phyloP scores from a whole-genome alignment of 768 basidiomycete genomes.

The Tricholoma hemisulphureum region DNA sequence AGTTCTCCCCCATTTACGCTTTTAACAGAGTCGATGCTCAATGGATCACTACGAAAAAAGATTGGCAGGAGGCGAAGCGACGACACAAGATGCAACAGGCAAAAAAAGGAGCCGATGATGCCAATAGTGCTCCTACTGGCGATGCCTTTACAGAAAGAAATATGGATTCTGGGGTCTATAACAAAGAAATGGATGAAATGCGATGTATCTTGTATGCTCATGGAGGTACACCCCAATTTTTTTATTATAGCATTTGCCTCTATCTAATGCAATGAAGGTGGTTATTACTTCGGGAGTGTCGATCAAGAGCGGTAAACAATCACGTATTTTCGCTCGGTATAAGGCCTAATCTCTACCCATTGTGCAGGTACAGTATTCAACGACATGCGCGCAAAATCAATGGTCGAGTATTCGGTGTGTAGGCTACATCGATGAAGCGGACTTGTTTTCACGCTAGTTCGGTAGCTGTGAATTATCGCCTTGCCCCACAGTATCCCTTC shows the following conservation, averaged over 20 bases:
- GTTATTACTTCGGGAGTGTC: constrained; percentile 82
- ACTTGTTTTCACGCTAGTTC: constrained; percentile 12
- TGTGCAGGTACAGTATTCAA: constrained; percentile 65
- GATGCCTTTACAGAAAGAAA: constrained; percentile 9
- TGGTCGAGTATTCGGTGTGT: constrained; percentile 78
- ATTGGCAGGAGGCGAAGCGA: constrained; percentile 70
- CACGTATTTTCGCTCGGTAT: not conserved
- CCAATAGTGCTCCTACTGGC: constrained; percentile 1
- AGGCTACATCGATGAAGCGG: not conserved
- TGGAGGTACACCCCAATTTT: constrained; percentile 53
- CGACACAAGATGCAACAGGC: constrained; percentile 49
- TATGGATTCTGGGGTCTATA: constrained; percentile 41
- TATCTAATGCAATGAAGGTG: constrained; percentile 41
- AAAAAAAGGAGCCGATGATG: constrained; percentile 21
- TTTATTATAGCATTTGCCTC: not conserved
- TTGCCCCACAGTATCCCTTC: constrained; percentile 97
- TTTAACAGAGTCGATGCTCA: constrained; percentile 70
- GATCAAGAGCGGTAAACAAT: constrained; percentile 64
- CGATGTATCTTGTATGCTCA: constrained; percentile 82
- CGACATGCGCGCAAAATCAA: constrained; percentile 90
- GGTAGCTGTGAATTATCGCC: constrained; percentile 73
- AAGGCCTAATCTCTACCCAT: constrained; percentile 4
- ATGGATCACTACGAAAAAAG: constrained; percentile 85
- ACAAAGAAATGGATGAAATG: constrained; percentile 78
- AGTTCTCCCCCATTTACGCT: constrained; percentile 4